Evolutionary conservation across 179 eudicot species (phyloP), one percentile per base, ranked within the genome.

Genomic region (Corrigiola litoralis): DNA sequence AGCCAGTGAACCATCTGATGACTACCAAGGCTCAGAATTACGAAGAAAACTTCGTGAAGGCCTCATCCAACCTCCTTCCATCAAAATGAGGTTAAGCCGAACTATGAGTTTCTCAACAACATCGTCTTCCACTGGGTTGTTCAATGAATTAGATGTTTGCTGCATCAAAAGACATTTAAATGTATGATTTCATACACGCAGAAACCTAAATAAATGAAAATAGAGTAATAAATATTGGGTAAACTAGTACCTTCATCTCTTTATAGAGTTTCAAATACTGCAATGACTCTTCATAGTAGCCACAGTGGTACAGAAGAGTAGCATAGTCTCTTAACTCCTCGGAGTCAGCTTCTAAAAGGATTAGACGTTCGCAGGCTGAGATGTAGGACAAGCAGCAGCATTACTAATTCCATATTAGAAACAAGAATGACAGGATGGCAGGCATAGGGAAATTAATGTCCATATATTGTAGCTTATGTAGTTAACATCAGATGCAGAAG

Each of bases 341-440:
- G 0, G 68, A 62, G 75, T 86, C 84, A 55, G 87, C 66, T 80
- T 78, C 82, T 66, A 91, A 72, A n/a, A 91, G 73, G 57, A 91
- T 86, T 46, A 91, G 94, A 18, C 90, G 94, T 65, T 91, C 96
- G 42, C 97, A 91, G 34, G 96, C 97, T 91, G 78, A 61, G 27
- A 53, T 25, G 24, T 13, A 41, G 41, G 53, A 11, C 28, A 5
- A 4, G 28, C 37, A 25, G 23, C 27, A 42, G 25, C 45, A 33
- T 58, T 58, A 55, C 37, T 21, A 18, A 32, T 34, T 8, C n/a
- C 8, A 20, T 14, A 37, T 11, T 10, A 31, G 5, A 20, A n/a
- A 0, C 7, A 5, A 27, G 2, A 52, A 28, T 14, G 38, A 3
- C n/a, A 14, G 14, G 2, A 58, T 13, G 13, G 4, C 11, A 38